Evolutionary conservation across 257 asterid genomes (phyloP).

Genomic region (Salvia hispanica): DNA sequence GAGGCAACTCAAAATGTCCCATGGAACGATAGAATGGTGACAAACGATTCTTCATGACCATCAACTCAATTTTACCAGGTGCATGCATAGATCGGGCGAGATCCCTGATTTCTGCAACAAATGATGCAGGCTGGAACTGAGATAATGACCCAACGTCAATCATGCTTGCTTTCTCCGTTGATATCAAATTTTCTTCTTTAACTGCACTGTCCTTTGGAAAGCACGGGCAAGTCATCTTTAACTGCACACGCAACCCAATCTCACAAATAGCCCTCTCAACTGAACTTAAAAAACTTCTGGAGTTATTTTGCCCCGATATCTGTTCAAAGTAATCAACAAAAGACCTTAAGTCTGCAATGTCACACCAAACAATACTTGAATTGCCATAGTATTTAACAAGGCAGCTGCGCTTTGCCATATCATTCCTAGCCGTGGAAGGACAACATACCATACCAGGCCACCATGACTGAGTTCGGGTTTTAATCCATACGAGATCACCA

Average conservation of each 20-base stretch:
- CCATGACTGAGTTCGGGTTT: conserved; percentile 64
- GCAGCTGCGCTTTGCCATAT: conserved; percentile 31
- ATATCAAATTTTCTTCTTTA: conserved; percentile 23
- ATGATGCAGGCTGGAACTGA: conserved; percentile 54
- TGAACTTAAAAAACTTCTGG: conserved; percentile 55
- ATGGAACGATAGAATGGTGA: conserved; percentile 61
- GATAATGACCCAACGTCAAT: conserved; percentile 38
- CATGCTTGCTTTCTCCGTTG: conserved; percentile 26
- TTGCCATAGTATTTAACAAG: conserved; percentile 63
- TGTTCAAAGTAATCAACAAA: conserved; percentile 59
- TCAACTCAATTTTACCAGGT: conserved; percentile 51
- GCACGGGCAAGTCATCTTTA: conserved; percentile 72
- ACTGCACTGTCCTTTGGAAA: conserved; percentile 39
- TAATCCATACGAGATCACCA: conserved; percentile 81
- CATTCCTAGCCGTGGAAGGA: conserved; percentile 41
- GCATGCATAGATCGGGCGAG: conserved; percentile 43
- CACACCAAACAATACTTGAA: conserved; percentile 51
- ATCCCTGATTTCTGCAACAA: conserved; percentile 43
- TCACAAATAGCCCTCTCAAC: conserved; percentile 67
- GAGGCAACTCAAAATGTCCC: conserved; percentile 70
- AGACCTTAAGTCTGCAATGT: conserved; percentile 57
- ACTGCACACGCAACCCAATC: conserved; percentile 58
- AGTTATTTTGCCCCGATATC: conserved; percentile 46
- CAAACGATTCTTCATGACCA: conserved; percentile 48
- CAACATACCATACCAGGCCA: conserved; percentile 80